Evolutionary conservation across 2,329 filamentous ascomycete species (phyloP).

Genomic region (Dendryphion nanum): DNA sequence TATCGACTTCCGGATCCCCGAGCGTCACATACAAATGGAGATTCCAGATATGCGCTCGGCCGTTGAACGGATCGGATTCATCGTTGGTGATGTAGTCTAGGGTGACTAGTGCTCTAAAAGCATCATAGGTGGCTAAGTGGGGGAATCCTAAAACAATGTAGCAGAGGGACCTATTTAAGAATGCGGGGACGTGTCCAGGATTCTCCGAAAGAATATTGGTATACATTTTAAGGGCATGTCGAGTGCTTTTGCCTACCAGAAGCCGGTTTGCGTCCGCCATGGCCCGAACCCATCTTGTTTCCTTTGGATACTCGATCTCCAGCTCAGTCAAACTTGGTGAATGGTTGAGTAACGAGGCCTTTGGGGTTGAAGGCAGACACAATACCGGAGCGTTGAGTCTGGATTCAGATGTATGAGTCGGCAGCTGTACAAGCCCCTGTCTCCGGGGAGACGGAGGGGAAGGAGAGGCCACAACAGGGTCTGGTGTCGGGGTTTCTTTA

Average conservation of each 20-base stretch:
- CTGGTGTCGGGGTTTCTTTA: too few relatives aligned
- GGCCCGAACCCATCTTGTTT: neutral
- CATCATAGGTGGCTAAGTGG: slow-evolving; percentile 19
- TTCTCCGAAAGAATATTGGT: slow-evolving; percentile 12
- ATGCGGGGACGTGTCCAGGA: slow-evolving; percentile 15
- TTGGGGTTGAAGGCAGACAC: too few relatives aligned
- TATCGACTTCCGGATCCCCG: slow-evolving; percentile 2
- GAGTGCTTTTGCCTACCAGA: neutral
- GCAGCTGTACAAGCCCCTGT: too few relatives aligned
- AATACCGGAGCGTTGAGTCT: too few relatives aligned
- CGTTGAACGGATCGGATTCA: neutral
- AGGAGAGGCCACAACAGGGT: too few relatives aligned
- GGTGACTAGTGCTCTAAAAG: slow-evolving; percentile 16
- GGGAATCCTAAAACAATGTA: slow-evolving; percentile 14
- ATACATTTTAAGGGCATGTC: slow-evolving; percentile 11
- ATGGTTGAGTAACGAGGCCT: too few relatives aligned
- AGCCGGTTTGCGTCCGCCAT: slow-evolving; percentile 3
- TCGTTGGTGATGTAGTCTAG: slow-evolving; percentile 1
- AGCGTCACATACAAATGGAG: slow-evolving; percentile 1
- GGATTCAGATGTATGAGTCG: too few relatives aligned
- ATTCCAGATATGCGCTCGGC: slow-evolving; percentile 2
- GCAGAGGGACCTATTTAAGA: slow-evolving; percentile 24
- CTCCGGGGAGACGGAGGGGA: too few relatives aligned
- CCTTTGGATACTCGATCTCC: too few relatives aligned
- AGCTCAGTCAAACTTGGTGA: too few relatives aligned